Percentiles rank a stretch among this genome's conserved stretches.
Conservation (phyloP, 148 eudicot species). For the Rhododendron vialii region DNA sequence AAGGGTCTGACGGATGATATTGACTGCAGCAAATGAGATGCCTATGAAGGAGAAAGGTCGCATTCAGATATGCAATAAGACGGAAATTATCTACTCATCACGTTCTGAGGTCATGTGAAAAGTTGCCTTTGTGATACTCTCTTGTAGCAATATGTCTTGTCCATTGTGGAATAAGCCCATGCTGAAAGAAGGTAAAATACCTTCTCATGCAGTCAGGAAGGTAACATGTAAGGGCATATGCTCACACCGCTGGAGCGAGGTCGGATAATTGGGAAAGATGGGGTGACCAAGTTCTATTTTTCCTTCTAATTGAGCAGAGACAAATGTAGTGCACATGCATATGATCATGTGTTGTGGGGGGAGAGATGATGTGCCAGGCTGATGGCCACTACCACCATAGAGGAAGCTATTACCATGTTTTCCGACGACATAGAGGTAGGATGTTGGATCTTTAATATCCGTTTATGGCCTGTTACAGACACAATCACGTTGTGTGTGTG, state of each 20-base stretch:
- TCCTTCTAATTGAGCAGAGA: background rate
- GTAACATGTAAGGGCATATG: background rate
- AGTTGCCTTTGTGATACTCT: background rate
- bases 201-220: background rate
- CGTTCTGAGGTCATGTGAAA: background rate
- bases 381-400: background rate
- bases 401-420: background rate
- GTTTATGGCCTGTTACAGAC: no score
- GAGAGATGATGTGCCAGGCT: background rate
- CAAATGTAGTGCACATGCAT: background rate
- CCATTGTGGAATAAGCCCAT: background rate
- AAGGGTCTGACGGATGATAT: background rate
- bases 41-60: background rate
- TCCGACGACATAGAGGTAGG: background rate
- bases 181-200: background rate
- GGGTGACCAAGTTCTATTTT: background rate
- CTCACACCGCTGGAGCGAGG: background rate
- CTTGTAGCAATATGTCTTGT: background rate
- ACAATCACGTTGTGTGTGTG: no score
- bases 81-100: background rate
- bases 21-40: background rate
- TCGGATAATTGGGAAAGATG: background rate
- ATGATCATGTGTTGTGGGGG: background rate
- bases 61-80: background rate
- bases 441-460: background rate